Conservation (phyloP, 495 filamentous ascomycete genomes). For the Penicillium diatomitis region DNA sequence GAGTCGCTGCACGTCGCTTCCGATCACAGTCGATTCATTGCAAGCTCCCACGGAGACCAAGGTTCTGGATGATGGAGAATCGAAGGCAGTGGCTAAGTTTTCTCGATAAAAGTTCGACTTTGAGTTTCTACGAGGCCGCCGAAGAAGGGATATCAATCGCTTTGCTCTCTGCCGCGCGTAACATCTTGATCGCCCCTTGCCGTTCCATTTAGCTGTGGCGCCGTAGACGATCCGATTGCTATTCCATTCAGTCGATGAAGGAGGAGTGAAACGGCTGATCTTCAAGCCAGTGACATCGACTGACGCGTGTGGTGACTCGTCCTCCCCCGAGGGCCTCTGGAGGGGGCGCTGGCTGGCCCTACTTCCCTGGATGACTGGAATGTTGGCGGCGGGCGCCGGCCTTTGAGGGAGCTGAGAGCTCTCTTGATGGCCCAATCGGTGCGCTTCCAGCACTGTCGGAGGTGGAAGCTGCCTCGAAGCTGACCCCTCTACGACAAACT, state of each 20-base stretch:
- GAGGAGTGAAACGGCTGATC: slow-evolving; percentile 19
- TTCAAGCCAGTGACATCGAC: slow-evolving; percentile 23
- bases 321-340: slow-evolving; percentile 20
- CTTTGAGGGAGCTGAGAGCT: slow-evolving; percentile 24
- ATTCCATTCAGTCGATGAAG: slow-evolving; percentile 14
- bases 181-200: slow-evolving; percentile 30
- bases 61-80: slow-evolving; percentile 24
- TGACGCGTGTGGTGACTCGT: slow-evolving; percentile 22
- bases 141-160: slow-evolving; percentile 27
- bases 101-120: slow-evolving; percentile 15
- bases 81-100: slow-evolving; percentile 23
- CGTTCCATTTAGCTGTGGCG: slow-evolving; percentile 9
- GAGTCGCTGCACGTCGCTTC: slow-evolving; percentile 28
- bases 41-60: slow-evolving; percentile 23
- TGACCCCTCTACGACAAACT: slow-evolving; percentile 24
- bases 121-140: slow-evolving; percentile 26
- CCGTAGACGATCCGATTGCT: slow-evolving; percentile 25
- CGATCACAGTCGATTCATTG: slow-evolving; percentile 34
- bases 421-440: slow-evolving; percentile 24
- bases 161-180: slow-evolving; percentile 28
- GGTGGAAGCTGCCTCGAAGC: slow-evolving; percentile 12
- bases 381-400: slow-evolving; percentile 31
- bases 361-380: slow-evolving; percentile 29
- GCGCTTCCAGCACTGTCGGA: slow-evolving; percentile 18
- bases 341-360: slow-evolving; percentile 13